Percentiles rank a stretch among this genome's conserved stretches.
Evolutionary conservation across 306 rosid genomes (phyloP).

Genomic region (Medicago lupulina): DNA sequence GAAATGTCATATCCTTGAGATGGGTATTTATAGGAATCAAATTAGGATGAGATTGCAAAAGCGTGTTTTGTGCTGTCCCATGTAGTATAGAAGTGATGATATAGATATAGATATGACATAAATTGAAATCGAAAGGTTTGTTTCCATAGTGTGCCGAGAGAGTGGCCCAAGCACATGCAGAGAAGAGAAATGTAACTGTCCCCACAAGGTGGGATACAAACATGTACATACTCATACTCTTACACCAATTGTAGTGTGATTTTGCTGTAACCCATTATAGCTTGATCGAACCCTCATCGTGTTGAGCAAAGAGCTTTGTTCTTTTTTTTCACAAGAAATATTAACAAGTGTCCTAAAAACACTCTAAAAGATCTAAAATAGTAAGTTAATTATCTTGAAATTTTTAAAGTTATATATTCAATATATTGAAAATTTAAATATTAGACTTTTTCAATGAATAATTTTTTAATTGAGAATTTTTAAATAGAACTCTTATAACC

Average conservation of each 20-base stretch:
- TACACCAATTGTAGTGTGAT: background rate
- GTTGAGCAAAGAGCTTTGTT: background rate
- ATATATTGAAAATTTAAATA: no score
- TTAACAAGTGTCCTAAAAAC: no score
- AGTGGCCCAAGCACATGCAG: conserved; percentile 30
- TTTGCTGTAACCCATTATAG: conserved; percentile 23
- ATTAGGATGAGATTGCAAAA: conserved; percentile 21
- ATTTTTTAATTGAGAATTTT: no score
- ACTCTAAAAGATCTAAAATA: no score
- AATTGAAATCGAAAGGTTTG: background rate
- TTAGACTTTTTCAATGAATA: no score
- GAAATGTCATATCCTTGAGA: conserved; percentile 25
- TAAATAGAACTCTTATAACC: no score
- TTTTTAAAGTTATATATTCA: no score
- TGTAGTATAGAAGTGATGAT: background rate
- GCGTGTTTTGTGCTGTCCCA: conserved; percentile 33
- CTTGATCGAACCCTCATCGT: background rate
- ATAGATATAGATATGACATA: background rate
- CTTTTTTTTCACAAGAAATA: no score
- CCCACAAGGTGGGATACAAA: conserved; percentile 24
- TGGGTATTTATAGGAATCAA: conserved; percentile 46
- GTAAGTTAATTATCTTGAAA: no score
- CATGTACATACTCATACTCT: conserved; percentile 16
- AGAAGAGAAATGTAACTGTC: background rate
- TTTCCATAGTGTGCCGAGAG: conserved; percentile 2